A percentile compares a stretch with the other conserved stretches of the same genome.
These are phyloP conservation scores for Solanum chiquidenum DNA, from an alignment of 257 asterid genomes.

Conservation along the genomic window DNA sequence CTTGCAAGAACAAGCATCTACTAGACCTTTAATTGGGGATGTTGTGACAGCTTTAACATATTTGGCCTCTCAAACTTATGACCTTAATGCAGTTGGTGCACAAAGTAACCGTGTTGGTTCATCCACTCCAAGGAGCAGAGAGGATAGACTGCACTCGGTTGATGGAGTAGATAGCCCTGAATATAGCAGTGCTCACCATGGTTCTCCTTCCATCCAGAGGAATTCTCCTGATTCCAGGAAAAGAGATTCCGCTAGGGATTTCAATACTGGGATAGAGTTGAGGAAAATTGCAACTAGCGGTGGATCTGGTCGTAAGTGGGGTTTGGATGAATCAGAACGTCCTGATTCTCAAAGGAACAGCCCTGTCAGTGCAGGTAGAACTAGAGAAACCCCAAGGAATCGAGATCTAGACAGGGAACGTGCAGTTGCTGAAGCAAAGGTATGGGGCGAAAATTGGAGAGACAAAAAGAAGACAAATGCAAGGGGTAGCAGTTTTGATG, in stretches of 20 bases:
- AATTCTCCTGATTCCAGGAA: constrained; percentile 63
- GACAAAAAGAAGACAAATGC: constrained; percentile 36
- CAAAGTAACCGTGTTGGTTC: constrained; percentile 40
- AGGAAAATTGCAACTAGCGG: constrained; percentile 46
- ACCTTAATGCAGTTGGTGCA: constrained; percentile 37
- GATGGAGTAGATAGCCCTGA: constrained; percentile 42
- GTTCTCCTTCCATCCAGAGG: constrained; percentile 60
- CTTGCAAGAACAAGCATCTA: constrained; percentile 90
- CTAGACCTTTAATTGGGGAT: constrained; percentile 81
- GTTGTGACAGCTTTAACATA: constrained; percentile 81
- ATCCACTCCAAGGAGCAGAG: constrained; percentile 62
- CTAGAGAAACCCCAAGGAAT: constrained; percentile 48
- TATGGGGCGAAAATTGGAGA: constrained; percentile 91
- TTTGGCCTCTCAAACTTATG: constrained; percentile 70
- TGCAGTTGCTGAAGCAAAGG: constrained; percentile 86
- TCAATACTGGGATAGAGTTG: constrained; percentile 35
- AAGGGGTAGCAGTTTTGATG: constrained; percentile 55
- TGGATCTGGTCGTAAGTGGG: constrained; percentile 68
- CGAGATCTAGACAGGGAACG: constrained; percentile 73
- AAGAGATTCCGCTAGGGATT: constrained; percentile 36
- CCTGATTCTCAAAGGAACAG: constrained; percentile 48
- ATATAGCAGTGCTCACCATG: constrained; percentile 22
- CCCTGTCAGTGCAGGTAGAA: constrained; percentile 59
- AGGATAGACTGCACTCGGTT: constrained; percentile 38
- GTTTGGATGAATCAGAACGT: constrained; percentile 43